Percentiles rank a stretch among this genome's conserved stretches.
phyloP scores from a whole-genome alignment of 2,329 filamentous ascomycete genomes.

The Gyromitra esculenta region DNA sequence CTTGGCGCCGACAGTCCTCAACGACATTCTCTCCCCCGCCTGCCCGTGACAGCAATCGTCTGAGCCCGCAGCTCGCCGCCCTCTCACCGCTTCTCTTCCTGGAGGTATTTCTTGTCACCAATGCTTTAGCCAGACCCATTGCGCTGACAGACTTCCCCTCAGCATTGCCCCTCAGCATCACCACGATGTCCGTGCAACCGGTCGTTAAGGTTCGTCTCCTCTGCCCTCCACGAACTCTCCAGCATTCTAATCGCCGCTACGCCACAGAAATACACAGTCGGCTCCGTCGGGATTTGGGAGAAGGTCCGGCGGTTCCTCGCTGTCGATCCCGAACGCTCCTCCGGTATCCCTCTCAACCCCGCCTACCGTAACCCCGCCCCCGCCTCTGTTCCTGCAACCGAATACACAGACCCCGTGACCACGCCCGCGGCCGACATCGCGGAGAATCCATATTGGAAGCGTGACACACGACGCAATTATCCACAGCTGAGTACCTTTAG shows the following conservation, averaged over 20 bases:
- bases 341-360: constrained; percentile 90
- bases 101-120: constrained; percentile 12
- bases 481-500: constrained; percentile 80
- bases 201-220: constrained; percentile 68
- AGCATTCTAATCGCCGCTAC: constrained; percentile 54
- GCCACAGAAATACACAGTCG: constrained; percentile 90
- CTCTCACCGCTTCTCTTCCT: neutral
- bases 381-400: constrained; percentile 73
- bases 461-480: constrained; percentile 84
- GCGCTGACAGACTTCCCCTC: constrained; percentile 18
- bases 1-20: constrained; percentile 31
- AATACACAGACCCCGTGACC: constrained; percentile 84
- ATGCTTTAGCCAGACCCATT: constrained; percentile 7
- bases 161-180: constrained; percentile 29
- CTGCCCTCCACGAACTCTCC: constrained; percentile 47
- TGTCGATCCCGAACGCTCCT: constrained; percentile 87
- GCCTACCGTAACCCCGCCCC: constrained; percentile 89
- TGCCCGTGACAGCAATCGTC: constrained; percentile 10
- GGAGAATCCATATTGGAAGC: constrained; percentile 96
- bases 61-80: constrained; percentile 24
- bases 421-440: constrained; percentile 85
- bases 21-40: constrained; percentile 26
- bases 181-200: constrained; percentile 62
- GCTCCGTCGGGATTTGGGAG: constrained; percentile 90
- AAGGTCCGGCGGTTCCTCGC: constrained; percentile 78